Evolutionary conservation across 1,139 yeast genomes (phyloP), one percentile per base, ranked within the genome.

Genomic region (Kodamaea anthophila): DNA sequence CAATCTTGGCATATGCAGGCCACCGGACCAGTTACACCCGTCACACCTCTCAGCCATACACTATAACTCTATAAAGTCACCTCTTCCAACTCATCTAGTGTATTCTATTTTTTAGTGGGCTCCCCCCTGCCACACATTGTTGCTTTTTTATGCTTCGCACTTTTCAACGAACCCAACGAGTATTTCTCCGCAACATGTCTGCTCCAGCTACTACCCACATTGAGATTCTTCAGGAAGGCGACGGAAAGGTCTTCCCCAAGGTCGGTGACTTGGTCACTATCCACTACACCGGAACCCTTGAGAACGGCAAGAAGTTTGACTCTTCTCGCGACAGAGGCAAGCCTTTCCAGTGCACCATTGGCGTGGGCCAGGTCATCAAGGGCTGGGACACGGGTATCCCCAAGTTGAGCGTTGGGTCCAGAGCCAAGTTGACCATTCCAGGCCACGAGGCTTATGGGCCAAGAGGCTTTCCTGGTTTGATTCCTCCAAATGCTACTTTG

Each of bases 331-430:
- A 83, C 68, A 80, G 96, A 65, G 93, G 94, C 50, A 74, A 79
- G 60, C 96, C 97, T 42, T 88, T 91, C 77, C 86, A 85, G 58
- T 83, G 94, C 60, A 66, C 68, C 59, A 83, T 88, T 57, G 97
- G 97, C 56, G 94, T 84, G 44, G 96, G 97, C 39, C 94, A 83
- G 65, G 96, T 88, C 43, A 88, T 88, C 63, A 74, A 76, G 51
- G 97, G 97, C 41, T 88, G 97, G 97, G 97, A 88, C 55, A 83
- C 77, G 53, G 94, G 82, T 41, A 84, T 86, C 54, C 95, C 94
- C 36, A 79, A 86, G 60, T 74, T 91, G 60, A 82, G 94, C 35
- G 72, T 87, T 36, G 97, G 97, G 46, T 86, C 93, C 60, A 82
- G 81, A 67, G 94, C 96, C 33, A 74, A 81, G 55, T 70, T 91